phyloP scores from a whole-genome alignment of 306 rosid species.

The cucumber (Cucumis sativus) region Cucumber_9930_V3 NC_026660.2:17075001-17075500 shows the following conservation, averaged over 20 bases:
- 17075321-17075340: constrained; percentile 99
- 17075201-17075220: constrained; percentile 82
- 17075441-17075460: constrained; percentile 81
- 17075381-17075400: constrained; percentile 77
- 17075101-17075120: constrained; percentile 84
- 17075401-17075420: constrained; percentile 89
- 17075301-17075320: constrained; percentile 75
- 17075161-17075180: constrained; percentile 98
- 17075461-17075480: constrained; percentile 69
- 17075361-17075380: constrained; percentile 94
- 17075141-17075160: constrained; percentile 87
- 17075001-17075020: constrained; percentile 97
- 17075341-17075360: constrained; percentile 99
- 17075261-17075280: constrained; percentile 57
- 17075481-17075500: constrained; percentile 45
- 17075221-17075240: constrained; percentile 89
- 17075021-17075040: constrained; percentile 97
- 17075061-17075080: constrained; percentile 98
- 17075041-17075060: constrained; percentile 73
- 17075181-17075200: constrained; percentile 99
- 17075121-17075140: constrained; percentile 83
- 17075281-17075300: constrained; percentile 74
- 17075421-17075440: constrained; percentile 81
- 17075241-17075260: constrained; percentile 97
- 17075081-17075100: constrained; percentile 92